Evolutionary conservation across 306 rosid species (phyloP), one percentile per base, ranked within the genome.

Genomic region (Ormosia semicastrata): DNA sequence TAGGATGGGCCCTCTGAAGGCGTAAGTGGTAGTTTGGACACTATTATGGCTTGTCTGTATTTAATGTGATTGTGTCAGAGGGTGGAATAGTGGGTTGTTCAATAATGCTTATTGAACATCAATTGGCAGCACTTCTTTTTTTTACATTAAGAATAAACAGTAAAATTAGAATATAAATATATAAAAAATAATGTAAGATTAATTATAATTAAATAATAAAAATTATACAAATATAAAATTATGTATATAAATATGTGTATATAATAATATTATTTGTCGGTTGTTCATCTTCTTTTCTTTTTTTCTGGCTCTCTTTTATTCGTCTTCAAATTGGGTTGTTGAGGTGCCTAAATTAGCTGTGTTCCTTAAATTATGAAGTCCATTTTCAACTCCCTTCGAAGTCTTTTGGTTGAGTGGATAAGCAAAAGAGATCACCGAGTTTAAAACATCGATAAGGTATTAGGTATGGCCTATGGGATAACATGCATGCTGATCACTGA

Each of bases 291-390:
- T 40, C 57, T 78, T 58, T 58, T 43, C 2, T 43, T 46, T 46
- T 0, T 50, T 66, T 40, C 32, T 39, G 11, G 12, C 71, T 34
- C 32, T 69, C 65, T 13, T 46, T 53, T 33, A 15, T 15, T 32
- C 14, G 1, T 60, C 64, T 59, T 39, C 50, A 50, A 46, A 43
- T 41, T 56, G 43, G 76, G 58, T n/a, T 68, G 83, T 56, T 68
- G 79, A 75, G 79, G 67, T 57, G 68, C 67, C 40, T 39, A 56
- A 52, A 39, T 70, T 70, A 58, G 64, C 43, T 71, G 66, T 71
- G 73, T 30, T 53, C 71, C 83, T 80, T 65, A 59, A 70, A 71
- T 59, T 43, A 7, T 1, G 24, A 71, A 56, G 34, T 36, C 41
- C 30, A 17, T 66, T 79, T 71, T 69, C 71, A 43, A 44, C 70